These are phyloP conservation scores for Huiozyma naganishii DNA, from an alignment of 805 yeast species.

Conservation along the genomic window DNA sequence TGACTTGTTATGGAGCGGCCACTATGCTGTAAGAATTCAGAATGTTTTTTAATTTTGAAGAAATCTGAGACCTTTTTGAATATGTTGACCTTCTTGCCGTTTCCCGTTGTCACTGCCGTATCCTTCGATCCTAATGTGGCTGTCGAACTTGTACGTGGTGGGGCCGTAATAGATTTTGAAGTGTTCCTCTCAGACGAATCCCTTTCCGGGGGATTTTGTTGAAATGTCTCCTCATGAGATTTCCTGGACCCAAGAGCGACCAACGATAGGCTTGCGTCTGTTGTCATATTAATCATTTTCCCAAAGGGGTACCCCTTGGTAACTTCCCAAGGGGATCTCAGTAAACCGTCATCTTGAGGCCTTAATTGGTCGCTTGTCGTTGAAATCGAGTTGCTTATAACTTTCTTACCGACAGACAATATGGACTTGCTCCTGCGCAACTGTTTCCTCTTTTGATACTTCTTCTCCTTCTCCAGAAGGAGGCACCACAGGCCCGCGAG, in stretches of 20 bases:
- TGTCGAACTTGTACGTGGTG: background rate
- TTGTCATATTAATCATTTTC: slow-evolving; percentile 5
- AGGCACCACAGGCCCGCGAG: slow-evolving; percentile 69
- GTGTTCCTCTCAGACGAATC: background rate
- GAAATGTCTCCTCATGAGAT: background rate
- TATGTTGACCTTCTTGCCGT: slow-evolving; percentile 20
- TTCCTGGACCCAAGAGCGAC: slow-evolving; percentile 3
- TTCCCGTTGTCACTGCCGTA: background rate
- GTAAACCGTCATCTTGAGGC: slow-evolving; percentile 4
- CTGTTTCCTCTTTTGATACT: slow-evolving; percentile 22
- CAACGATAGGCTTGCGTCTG: slow-evolving; percentile 4
- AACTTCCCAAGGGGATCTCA: slow-evolving; percentile 3
- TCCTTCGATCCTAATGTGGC: background rate
- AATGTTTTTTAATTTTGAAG: slow-evolving; percentile 19
- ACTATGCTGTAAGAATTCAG: background rate
- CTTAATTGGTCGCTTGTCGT: background rate
- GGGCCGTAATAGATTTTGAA: background rate
- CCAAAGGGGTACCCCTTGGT: slow-evolving; percentile 8
- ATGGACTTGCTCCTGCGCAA: slow-evolving; percentile 30
- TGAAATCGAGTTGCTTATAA: slow-evolving; percentile 15
- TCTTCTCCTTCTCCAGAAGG: slow-evolving; percentile 39
- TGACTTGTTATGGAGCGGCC: background rate
- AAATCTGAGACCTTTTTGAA: slow-evolving; percentile 27
- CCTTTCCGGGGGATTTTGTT: background rate
- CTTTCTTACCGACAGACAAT: slow-evolving; percentile 21